These are phyloP conservation scores for Alternaria sp. DNA, from an alignment of 2,329 filamentous ascomycete genomes.

Conservation along the genomic window DNA sequence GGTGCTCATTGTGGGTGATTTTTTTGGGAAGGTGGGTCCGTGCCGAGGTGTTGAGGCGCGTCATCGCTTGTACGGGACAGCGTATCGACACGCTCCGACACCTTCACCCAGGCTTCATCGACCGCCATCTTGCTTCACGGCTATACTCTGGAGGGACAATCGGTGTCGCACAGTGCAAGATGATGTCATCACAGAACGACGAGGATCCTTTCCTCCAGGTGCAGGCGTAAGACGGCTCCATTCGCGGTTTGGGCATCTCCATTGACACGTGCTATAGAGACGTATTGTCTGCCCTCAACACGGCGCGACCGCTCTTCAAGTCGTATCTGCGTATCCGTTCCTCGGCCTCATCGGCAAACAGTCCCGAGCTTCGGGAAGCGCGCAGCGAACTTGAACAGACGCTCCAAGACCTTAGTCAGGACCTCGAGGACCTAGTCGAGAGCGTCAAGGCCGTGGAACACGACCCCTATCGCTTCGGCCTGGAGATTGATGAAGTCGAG, in stretches of 20 bases:
- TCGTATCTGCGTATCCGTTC: constrained; percentile 97
- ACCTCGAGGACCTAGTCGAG: constrained; percentile 87
- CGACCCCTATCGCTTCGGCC: constrained; percentile 85
- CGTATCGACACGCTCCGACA: constrained; percentile 19
- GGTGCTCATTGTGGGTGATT: constrained; percentile 20
- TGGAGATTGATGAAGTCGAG: constrained; percentile 82
- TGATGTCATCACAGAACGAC: constrained; percentile 51
- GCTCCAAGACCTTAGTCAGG: constrained; percentile 76
- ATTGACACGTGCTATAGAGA: constrained; percentile 68
- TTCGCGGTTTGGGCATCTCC: constrained; percentile 14
- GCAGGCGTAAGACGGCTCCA: constrained; percentile 51
- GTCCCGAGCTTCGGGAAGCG: constrained; percentile 69
- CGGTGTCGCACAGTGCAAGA: constrained; percentile 30
- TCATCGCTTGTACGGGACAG: constrained; percentile 17
- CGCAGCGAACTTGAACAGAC: constrained; percentile 81
- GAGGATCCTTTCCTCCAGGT: constrained; percentile 62
- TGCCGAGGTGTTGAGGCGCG: constrained; percentile 21
- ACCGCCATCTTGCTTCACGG: neutral
- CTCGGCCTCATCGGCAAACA: constrained; percentile 73
- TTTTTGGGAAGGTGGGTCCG: constrained; percentile 28
- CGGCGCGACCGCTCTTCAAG: constrained; percentile 85
- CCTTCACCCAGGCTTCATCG: constrained; percentile 7
- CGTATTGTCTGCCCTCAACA: constrained; percentile 82
- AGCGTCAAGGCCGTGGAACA: constrained; percentile 88
- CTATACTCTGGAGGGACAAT: neutral